Evolutionary conservation across 2,329 filamentous ascomycete species (phyloP).

Genomic region (Hypoxylon sp.): DNA sequence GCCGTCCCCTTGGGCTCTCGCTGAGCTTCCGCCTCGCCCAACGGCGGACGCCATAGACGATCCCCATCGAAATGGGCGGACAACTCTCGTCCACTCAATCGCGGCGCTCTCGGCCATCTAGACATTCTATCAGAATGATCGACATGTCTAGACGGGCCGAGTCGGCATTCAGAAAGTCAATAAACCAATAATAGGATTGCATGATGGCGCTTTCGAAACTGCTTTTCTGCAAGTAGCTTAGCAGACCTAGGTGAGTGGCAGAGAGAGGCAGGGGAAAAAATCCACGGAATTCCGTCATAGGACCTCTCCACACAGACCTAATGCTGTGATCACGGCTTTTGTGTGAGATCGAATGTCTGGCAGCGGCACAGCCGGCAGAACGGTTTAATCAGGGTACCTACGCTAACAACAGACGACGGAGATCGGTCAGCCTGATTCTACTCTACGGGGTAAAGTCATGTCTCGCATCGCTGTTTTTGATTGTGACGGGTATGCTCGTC

Average conservation of each 20-base stretch:
- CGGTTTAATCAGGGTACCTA: slow-evolving; percentile 19
- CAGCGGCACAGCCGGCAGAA: slow-evolving; percentile 37
- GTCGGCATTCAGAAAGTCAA: slow-evolving; percentile 37
- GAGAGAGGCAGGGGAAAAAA: slow-evolving; percentile 5
- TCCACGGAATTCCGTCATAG: slow-evolving; percentile 34
- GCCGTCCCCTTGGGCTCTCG: slow-evolving; percentile 20
- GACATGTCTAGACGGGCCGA: slow-evolving; percentile 30
- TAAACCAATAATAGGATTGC: slow-evolving; percentile 25
- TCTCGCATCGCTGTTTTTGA: slow-evolving; percentile 34
- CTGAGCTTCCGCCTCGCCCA: slow-evolving; percentile 31
- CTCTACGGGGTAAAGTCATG: slow-evolving; percentile 33
- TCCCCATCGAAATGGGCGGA: slow-evolving; percentile 27
- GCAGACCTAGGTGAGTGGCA: slow-evolving; percentile 33
- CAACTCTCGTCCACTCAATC: slow-evolving; percentile 22
- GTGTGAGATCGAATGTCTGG: slow-evolving; percentile 42
- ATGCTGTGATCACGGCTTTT: slow-evolving; percentile 35
- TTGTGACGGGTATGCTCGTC: slow-evolving; percentile 46
- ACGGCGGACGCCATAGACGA: slow-evolving; percentile 36
- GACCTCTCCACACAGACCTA: slow-evolving; percentile 24
- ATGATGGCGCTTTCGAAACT: slow-evolving; percentile 23
- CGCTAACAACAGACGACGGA: slow-evolving; percentile 22
- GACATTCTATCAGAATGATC: slow-evolving; percentile 36
- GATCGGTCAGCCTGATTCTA: slow-evolving; percentile 20
- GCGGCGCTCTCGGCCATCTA: slow-evolving; percentile 23
- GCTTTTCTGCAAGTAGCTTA: slow-evolving; percentile 25